Evolutionary conservation across 495 filamentous ascomycete species (phyloP).

Genomic region (Letharia columbiana): DNA sequence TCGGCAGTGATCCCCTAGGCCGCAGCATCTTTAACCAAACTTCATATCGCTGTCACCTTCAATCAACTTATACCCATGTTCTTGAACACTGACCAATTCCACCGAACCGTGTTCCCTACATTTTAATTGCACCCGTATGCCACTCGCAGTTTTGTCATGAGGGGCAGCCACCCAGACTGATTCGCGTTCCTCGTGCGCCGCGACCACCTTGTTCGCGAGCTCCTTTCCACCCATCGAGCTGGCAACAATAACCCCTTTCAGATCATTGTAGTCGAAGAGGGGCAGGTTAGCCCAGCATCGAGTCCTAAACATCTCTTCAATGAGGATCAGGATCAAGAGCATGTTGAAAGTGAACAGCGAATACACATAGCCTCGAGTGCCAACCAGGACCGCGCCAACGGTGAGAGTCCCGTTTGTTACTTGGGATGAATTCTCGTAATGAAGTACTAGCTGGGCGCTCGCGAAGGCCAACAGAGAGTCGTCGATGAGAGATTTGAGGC

Average conservation of each 20-base stretch:
- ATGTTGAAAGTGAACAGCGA: conserved; percentile 8
- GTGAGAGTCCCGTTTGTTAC: not conserved
- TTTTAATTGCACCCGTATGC: not conserved
- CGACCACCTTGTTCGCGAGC: not conserved
- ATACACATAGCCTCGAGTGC: conserved; percentile 3
- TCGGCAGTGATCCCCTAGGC: not conserved
- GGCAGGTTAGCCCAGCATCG: conserved; percentile 7
- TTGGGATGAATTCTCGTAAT: not conserved
- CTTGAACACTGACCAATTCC: not conserved
- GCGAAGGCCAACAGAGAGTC: conserved; percentile 9
- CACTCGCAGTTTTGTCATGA: not conserved
- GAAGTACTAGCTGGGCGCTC: conserved; percentile 6
- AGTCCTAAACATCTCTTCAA: conserved; percentile 11
- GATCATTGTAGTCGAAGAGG: not conserved
- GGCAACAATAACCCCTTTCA: conserved; percentile 7
- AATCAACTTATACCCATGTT: not conserved
- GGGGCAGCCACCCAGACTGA: not conserved
- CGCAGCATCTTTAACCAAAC: not conserved
- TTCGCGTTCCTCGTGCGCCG: not conserved
- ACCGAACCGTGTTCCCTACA: not conserved
- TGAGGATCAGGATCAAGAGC: conserved; percentile 3
- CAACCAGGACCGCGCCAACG: not conserved
- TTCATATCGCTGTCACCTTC: not conserved
- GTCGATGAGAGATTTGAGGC: conserved; percentile 9
- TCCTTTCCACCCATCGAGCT: conserved; percentile 3